These are phyloP conservation scores for Annulohypoxylon truncatum DNA, from an alignment of 2,329 filamentous ascomycete genomes.

Conservation along the genomic window DNA sequence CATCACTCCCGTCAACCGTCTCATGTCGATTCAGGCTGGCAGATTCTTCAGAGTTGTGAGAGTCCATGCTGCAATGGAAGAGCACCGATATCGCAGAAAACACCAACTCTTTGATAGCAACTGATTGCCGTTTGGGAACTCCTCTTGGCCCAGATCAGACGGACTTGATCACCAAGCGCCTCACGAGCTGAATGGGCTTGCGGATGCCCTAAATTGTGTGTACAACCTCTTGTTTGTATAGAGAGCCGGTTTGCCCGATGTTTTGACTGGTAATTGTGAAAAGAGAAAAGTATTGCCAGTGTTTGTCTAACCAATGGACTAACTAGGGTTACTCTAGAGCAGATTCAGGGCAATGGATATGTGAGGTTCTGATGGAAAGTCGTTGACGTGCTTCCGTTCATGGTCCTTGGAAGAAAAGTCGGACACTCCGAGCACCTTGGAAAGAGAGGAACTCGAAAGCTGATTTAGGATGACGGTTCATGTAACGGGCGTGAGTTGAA, in stretches of 20 bases:
- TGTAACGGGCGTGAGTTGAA: not conserved
- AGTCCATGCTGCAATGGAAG: conserved; percentile 16
- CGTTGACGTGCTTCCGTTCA: not conserved
- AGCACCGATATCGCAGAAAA: not conserved
- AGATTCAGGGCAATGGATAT: not conserved
- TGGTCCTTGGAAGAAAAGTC: not conserved
- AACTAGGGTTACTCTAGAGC: not conserved
- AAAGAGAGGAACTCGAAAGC: not conserved
- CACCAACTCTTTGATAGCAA: not conserved
- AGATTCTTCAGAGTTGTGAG: not conserved
- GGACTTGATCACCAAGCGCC: conserved; percentile 29
- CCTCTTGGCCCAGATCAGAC: conserved; percentile 26
- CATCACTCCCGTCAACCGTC: conserved; percentile 11
- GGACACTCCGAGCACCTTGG: not conserved
- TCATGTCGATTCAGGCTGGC: not conserved
- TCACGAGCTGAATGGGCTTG: conserved; percentile 6
- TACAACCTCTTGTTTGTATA: conserved; percentile 10
- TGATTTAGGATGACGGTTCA: not conserved
- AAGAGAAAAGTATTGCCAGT: not conserved
- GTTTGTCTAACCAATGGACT: not conserved
- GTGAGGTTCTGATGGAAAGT: not conserved
- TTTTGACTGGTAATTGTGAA: not conserved
- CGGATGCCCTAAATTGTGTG: conserved; percentile 9
- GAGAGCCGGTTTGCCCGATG: conserved; percentile 7
- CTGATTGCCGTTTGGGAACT: conserved; percentile 1